Evolutionary conservation across 2,329 filamentous ascomycete genomes (phyloP).

Genomic region (Arachnomyces sp.): DNA sequence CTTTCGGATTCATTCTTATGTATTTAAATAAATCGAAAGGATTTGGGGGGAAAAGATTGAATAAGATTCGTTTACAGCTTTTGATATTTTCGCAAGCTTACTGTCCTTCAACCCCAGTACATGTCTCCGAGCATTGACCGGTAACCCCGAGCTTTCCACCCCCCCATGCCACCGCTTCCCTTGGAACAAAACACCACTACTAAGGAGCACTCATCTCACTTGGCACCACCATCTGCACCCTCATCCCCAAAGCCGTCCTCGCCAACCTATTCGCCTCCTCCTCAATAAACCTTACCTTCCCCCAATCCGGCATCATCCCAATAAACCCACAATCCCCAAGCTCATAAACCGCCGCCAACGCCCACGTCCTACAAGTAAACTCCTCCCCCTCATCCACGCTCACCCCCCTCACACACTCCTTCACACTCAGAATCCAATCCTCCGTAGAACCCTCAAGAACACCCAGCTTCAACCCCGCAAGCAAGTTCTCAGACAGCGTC

Average conservation of each 20-base stretch:
- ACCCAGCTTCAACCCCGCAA: conserved; percentile 11
- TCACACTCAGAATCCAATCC: conserved; percentile 11
- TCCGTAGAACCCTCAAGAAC: conserved; percentile 7
- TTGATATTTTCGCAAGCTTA: too few relatives aligned
- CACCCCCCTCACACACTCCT: conserved; percentile 8
- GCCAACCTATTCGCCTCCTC: conserved; percentile 10
- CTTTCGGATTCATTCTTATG: too few relatives aligned
- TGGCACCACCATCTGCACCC: too few relatives aligned
- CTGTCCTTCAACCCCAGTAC: too few relatives aligned
- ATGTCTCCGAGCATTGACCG: too few relatives aligned
- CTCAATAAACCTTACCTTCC: conserved; percentile 8
- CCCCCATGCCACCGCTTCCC: too few relatives aligned
- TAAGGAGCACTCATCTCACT: too few relatives aligned
- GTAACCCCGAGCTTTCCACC: too few relatives aligned
- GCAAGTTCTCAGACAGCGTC: conserved; percentile 6
- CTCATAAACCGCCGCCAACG: conserved; percentile 11
- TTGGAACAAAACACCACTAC: too few relatives aligned
- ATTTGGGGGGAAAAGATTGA: too few relatives aligned
- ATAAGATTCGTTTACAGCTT: too few relatives aligned
- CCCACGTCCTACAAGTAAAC: conserved; percentile 13
- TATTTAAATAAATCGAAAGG: too few relatives aligned
- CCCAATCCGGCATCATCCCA: conserved; percentile 10
- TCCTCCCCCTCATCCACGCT: conserved; percentile 3
- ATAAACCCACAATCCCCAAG: conserved; percentile 11
- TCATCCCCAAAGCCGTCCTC: not conserved